These are phyloP conservation scores for Ophiostoma montium DNA, from an alignment of 2,329 filamentous ascomycete genomes.

Conservation along the genomic window DNA sequence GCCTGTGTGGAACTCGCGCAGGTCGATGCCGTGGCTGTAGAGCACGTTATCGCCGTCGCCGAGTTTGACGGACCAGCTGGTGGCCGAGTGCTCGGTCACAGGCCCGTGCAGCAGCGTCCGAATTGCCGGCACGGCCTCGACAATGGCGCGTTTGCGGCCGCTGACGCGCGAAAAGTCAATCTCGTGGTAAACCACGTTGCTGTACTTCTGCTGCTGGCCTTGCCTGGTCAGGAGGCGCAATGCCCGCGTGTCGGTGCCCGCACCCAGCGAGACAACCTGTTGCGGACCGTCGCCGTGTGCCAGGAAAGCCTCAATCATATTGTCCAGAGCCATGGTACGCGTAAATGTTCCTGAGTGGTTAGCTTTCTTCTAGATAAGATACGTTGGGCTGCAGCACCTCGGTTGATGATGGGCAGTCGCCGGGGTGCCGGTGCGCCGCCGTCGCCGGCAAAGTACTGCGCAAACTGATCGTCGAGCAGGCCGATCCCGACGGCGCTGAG, in stretches of 20 bases:
- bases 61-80: slow-evolving; percentile 28
- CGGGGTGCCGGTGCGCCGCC: slow-evolving; percentile 37
- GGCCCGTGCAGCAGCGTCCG: slow-evolving; percentile 25
- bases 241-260: slow-evolving; percentile 82
- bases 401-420: slow-evolving; percentile 82
- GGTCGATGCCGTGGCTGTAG: slow-evolving; percentile 52
- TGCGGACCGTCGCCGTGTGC: slow-evolving; percentile 21
- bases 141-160: slow-evolving; percentile 45
- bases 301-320: slow-evolving; percentile 60
- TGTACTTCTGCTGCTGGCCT: slow-evolving; percentile 16
- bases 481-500: slow-evolving; percentile 77
- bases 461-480: slow-evolving; percentile 74
- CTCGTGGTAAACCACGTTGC: slow-evolving; percentile 66
- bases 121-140: slow-evolving; percentile 32
- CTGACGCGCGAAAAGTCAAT: slow-evolving; percentile 73
- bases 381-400: slow-evolving; percentile 42
- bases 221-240: slow-evolving; percentile 49
- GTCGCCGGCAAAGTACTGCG: slow-evolving; percentile 46
- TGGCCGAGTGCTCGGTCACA: slow-evolving; percentile 13
- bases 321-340: slow-evolving; percentile 70
- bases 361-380: no score
- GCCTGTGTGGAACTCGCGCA: slow-evolving; percentile 40
- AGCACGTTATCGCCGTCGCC: slow-evolving; percentile 27
- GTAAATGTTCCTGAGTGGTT: slow-evolving; percentile 98
- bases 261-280: slow-evolving; percentile 85